Evolutionary conservation across 2,329 filamentous ascomycete genomes (phyloP).

Genomic region (Nothopassalora personata): DNA sequence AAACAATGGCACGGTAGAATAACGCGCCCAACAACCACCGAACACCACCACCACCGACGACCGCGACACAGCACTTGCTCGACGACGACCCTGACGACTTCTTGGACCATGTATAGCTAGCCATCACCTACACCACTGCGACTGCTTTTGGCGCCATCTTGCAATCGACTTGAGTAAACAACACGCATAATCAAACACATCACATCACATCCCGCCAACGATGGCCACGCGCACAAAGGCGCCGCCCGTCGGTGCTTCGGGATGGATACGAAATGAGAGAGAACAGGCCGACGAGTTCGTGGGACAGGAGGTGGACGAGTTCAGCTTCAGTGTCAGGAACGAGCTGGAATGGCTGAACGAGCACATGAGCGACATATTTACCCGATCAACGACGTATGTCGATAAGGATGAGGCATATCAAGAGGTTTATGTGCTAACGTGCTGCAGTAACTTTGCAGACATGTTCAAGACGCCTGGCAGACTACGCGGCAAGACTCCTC

Average conservation of each 20-base stretch:
- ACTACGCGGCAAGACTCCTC: constrained; percentile 73
- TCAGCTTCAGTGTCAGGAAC: constrained; percentile 84
- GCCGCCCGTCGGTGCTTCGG: constrained; percentile 28
- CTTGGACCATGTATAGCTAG: constrained; percentile 20
- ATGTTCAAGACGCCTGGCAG: constrained; percentile 94
- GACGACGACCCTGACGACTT: constrained; percentile 11
- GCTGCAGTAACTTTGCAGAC: constrained; percentile 73
- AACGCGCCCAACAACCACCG: constrained; percentile 4
- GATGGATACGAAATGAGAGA: constrained; percentile 84
- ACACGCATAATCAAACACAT: constrained; percentile 8
- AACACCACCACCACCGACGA: constrained; percentile 8
- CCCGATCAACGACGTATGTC: constrained; percentile 74
- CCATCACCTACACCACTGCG: constrained; percentile 7
- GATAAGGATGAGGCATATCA: neutral
- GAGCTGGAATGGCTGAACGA: constrained; percentile 98
- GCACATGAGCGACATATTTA: constrained; percentile 94
- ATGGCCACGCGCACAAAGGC: constrained; percentile 25
- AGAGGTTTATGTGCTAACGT: constrained; percentile 25
- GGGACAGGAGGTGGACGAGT: constrained; percentile 82
- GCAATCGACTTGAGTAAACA: constrained; percentile 6
- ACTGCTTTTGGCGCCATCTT: constrained; percentile 5
- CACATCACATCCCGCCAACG: constrained; percentile 17
- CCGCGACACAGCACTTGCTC: neutral
- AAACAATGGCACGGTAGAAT: neutral
- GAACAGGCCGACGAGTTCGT: constrained; percentile 70